These are phyloP conservation scores for Phytophthora colocasiae DNA, from an alignment of 352 stramenopile species.

Conservation along the genomic window DNA sequence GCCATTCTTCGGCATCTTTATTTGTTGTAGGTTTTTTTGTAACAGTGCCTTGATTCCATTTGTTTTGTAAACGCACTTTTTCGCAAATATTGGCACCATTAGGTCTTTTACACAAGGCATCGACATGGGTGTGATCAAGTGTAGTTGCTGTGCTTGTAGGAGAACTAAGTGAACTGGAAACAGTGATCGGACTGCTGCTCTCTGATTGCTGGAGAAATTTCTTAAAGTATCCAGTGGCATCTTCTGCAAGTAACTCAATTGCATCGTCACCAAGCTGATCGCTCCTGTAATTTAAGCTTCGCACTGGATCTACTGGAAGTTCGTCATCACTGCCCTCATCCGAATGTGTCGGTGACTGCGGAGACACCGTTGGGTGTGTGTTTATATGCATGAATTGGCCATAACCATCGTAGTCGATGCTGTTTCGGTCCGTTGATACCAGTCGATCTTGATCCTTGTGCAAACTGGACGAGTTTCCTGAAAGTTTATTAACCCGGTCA, in stretches of 20 bases:
- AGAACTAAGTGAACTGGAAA: neutral
- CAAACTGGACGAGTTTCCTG: neutral
- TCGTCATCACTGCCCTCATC: constrained; percentile 25
- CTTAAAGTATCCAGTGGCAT: constrained; percentile 22
- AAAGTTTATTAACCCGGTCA: neutral
- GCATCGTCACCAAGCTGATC: constrained; percentile 7
- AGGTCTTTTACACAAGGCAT: constrained; percentile 5
- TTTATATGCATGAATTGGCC: constrained; percentile 10
- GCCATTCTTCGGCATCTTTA: neutral
- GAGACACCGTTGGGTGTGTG: constrained; percentile 1
- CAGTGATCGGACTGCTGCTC: neutral
- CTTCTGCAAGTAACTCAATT: constrained; percentile 13
- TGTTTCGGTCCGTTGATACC: constrained; percentile 1
- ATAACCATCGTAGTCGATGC: constrained; percentile 18
- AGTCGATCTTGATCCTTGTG: neutral
- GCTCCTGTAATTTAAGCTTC: constrained; percentile 7
- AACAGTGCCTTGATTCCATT: neutral
- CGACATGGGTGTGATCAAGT: neutral
- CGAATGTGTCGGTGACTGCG: constrained; percentile 15
- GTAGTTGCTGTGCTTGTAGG: neutral
- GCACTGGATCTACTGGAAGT: constrained; percentile 21
- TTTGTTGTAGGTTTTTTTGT: neutral
- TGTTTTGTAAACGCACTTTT: constrained; percentile 16
- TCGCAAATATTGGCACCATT: constrained; percentile 7
- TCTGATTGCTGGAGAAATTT: constrained; percentile 20